phyloP scores from a whole-genome alignment of 2,329 filamentous ascomycete genomes.

The Acarospora socialis region DNA sequence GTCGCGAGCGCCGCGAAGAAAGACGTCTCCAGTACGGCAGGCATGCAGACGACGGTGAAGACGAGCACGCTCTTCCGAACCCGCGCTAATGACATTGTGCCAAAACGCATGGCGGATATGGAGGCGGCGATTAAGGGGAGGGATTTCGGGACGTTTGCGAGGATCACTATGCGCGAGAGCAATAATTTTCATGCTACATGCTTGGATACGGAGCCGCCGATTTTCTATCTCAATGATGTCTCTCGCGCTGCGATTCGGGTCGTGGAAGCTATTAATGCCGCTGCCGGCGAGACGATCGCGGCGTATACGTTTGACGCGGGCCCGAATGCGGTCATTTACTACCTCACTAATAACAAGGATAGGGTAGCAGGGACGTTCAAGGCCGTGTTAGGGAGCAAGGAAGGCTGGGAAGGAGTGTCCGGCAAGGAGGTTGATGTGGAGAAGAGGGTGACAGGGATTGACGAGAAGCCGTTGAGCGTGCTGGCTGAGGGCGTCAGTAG shows the following conservation, averaged over 20 bases:
- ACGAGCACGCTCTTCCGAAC: conserved; percentile 78
- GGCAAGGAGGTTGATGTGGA: conserved; percentile 41
- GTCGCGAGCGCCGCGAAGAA: conserved; percentile 93
- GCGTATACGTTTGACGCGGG: conserved; percentile 98
- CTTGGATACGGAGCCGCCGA: conserved; percentile 88
- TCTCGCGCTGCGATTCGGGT: conserved; percentile 73
- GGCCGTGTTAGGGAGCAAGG: conserved; percentile 45
- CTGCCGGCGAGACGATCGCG: conserved; percentile 63
- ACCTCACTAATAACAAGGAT: conserved; percentile 62
- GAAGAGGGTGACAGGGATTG: conserved; percentile 36
- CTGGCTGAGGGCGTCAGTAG: conserved; percentile 70
- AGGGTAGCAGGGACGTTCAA: conserved; percentile 68
- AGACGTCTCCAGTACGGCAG: conserved; percentile 78
- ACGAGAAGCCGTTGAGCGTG: conserved; percentile 19
- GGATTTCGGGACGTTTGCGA: conserved; percentile 77
- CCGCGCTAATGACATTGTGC: conserved; percentile 63
- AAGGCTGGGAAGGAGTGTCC: conserved; percentile 50
- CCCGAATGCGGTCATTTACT: conserved; percentile 94
- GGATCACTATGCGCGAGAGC: conserved; percentile 89
- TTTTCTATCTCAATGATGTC: conserved; percentile 97
- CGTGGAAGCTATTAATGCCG: conserved; percentile 76
- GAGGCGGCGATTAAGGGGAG: conserved; percentile 61
- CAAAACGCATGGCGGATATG: conserved; percentile 70
- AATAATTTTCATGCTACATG: conserved; percentile 96
- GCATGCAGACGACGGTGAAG: conserved; percentile 93